These are phyloP conservation scores for Hemileccinum impolitum DNA, from an alignment of 768 basidiomycete genomes.

Conservation along the genomic window DNA sequence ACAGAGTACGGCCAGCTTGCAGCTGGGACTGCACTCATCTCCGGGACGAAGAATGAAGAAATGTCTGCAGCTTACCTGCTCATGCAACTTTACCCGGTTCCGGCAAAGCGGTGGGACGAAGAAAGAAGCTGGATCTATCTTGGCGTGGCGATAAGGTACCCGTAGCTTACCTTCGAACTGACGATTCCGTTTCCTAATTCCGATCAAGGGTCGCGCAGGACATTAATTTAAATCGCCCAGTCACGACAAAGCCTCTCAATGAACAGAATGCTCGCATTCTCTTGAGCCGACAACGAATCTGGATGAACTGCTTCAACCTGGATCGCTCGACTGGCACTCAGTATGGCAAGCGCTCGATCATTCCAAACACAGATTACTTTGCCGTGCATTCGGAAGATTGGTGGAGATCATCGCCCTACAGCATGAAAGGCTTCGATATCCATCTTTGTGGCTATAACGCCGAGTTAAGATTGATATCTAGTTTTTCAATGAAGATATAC, in stretches of 20 bases:
- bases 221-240: constrained; percentile 80
- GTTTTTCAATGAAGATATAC: constrained; percentile 62
- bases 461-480: constrained; percentile 61
- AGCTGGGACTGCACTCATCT: constrained; percentile 72
- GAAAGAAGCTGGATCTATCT: constrained; percentile 89
- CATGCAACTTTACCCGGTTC: constrained; percentile 72
- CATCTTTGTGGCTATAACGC: constrained; percentile 77
- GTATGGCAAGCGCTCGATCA: constrained; percentile 84
- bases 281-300: constrained; percentile 84
- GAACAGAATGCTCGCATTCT: constrained; percentile 83
- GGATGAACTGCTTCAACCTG: constrained; percentile 88
- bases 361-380: constrained; percentile 73
- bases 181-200: constrained; percentile 5
- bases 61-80: constrained; percentile 81
- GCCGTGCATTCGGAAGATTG: constrained; percentile 66
- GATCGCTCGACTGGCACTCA: constrained; percentile 87
- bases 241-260: constrained; percentile 68
- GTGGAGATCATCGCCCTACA: constrained; percentile 67
- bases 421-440: constrained; percentile 73
- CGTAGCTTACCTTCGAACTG: constrained; percentile 3
- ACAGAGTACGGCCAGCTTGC: constrained; percentile 77
- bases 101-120: constrained; percentile 80
- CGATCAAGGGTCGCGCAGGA: constrained; percentile 75
- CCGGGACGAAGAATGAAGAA: constrained; percentile 79
- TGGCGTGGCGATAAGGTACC: constrained; percentile 82